These are phyloP conservation scores for Phaffomyces thermotolerans DNA, from an alignment of 805 yeast genomes.

Conservation along the genomic window DNA sequence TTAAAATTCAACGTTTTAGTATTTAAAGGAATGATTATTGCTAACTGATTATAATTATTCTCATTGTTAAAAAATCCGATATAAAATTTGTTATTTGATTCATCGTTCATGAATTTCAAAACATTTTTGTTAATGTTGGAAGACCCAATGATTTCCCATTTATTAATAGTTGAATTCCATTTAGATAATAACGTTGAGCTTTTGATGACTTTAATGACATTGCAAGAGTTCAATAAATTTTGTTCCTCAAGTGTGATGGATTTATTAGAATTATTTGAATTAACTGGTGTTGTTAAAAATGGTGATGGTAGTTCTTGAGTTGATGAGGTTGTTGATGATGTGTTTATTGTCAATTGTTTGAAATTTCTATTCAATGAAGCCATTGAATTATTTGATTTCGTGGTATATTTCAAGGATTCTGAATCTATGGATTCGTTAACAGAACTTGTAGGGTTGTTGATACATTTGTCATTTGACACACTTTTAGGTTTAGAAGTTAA, in stretches of 20 bases:
- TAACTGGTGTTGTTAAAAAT: not conserved
- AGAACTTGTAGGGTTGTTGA: no score
- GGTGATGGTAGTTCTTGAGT: constrained; percentile 7
- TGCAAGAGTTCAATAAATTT: not conserved
- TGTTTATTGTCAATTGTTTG: constrained; percentile 8
- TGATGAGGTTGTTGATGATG: not conserved
- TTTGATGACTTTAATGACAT: constrained; percentile 7
- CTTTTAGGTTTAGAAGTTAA: not conserved
- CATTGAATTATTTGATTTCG: constrained; percentile 3
- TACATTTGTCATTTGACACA: not conserved
- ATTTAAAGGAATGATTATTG: constrained; percentile 13
- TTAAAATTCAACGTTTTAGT: constrained; percentile 7
- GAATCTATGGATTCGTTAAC: no score
- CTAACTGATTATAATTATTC: constrained; percentile 2
- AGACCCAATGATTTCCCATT: constrained; percentile 18
- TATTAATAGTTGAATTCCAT: constrained; percentile 14
- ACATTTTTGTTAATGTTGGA: constrained; percentile 10
- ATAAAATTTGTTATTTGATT: constrained; percentile 10
- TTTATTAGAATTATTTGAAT: not conserved
- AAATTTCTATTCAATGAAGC: constrained; percentile 11
- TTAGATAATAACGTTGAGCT: constrained; percentile 14
- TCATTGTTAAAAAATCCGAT: constrained; percentile 3
- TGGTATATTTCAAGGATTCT: no score
- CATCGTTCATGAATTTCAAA: constrained; percentile 13
- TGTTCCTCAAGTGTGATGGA: constrained; percentile 1